Evolutionary conservation across 306 rosid species (phyloP).

Genomic region (Cucumis melo): DNA sequence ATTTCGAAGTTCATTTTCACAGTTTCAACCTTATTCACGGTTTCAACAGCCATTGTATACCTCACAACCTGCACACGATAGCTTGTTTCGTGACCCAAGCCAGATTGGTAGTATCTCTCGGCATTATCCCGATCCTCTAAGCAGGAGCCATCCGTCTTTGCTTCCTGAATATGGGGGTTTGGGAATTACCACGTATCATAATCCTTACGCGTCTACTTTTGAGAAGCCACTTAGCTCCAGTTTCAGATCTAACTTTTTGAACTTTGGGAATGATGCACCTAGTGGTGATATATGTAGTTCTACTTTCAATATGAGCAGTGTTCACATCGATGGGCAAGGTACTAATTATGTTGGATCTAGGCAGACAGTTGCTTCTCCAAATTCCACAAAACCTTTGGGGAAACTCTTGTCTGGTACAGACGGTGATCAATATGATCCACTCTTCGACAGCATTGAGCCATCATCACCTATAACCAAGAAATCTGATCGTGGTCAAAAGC

Average conservation of each 20-base stretch:
- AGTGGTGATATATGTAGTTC: slow-evolving; percentile 27
- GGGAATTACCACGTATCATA: slow-evolving; percentile 46
- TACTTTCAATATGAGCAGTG: slow-evolving; percentile 16
- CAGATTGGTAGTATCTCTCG: slow-evolving; percentile 32
- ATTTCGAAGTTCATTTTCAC: slow-evolving; percentile 33
- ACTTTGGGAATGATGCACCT: slow-evolving; percentile 35
- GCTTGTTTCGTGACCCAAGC: slow-evolving; percentile 31
- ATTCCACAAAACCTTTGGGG: slow-evolving; percentile 35
- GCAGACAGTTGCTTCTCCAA: slow-evolving; percentile 41
- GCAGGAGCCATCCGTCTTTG: not conserved
- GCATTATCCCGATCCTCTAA: slow-evolving; percentile 31
- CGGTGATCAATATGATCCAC: slow-evolving; percentile 79
- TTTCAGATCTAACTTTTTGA: slow-evolving; percentile 38
- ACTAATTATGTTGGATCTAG: slow-evolving; percentile 37
- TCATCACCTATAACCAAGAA: slow-evolving; percentile 35
- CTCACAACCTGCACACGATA: slow-evolving; percentile 37
- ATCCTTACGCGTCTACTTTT: slow-evolving; percentile 83
- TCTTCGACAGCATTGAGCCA: slow-evolving; percentile 78
- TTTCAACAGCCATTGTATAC: slow-evolving; percentile 32
- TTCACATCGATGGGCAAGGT: slow-evolving; percentile 27
- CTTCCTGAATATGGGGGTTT: slow-evolving; percentile 44
- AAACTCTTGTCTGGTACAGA: slow-evolving; percentile 36
- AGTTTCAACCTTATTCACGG: slow-evolving; percentile 31
- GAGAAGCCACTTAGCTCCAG: slow-evolving; percentile 67
- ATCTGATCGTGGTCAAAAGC: slow-evolving; percentile 32